phyloP scores from a whole-genome alignment of 139 green algal genomes.

The Chlorella sp. region DNA sequence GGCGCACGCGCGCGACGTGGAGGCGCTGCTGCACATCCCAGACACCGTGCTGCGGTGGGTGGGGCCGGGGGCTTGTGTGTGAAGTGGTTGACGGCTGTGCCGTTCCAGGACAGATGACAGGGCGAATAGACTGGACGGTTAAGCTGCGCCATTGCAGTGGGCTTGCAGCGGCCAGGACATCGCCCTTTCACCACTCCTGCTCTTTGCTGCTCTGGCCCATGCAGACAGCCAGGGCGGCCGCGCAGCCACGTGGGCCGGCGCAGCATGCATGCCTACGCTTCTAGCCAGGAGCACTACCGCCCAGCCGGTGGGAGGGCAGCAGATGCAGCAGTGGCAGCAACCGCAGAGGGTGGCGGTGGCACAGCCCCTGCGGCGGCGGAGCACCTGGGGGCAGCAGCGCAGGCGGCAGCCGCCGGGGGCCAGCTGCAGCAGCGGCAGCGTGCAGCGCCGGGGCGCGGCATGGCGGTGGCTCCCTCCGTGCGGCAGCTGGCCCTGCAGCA shows the following conservation, averaged over 20 bases:
- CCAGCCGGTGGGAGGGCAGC: background rate
- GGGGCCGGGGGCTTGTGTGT: no score
- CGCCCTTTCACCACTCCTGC: no score
- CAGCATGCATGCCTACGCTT: constrained; percentile 17
- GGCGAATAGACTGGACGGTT: no score
- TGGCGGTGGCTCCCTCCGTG: constrained; percentile 14
- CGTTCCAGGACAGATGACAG: no score
- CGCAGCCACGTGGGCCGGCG: constrained; percentile 23
- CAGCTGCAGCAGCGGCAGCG: constrained; percentile 21
- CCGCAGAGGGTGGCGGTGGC: background rate
- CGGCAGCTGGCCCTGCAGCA: constrained; percentile 31
- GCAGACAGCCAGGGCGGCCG: constrained; percentile 11
- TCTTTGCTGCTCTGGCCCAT: background rate
- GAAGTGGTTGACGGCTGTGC: no score
- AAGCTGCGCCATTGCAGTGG: no score
- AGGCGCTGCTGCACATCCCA: constrained; percentile 31
- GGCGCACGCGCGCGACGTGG: constrained; percentile 16
- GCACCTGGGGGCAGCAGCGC: background rate
- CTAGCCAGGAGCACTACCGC: background rate
- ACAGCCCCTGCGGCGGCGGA: background rate
- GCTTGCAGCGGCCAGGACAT: no score
- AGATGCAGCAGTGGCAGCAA: background rate
- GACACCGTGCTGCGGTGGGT: constrained; percentile 29
- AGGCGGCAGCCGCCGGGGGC: background rate
- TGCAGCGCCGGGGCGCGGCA: background rate